phyloP scores from a whole-genome alignment of 2,329 filamentous ascomycete species.

The Eutypella sp. region DNA sequence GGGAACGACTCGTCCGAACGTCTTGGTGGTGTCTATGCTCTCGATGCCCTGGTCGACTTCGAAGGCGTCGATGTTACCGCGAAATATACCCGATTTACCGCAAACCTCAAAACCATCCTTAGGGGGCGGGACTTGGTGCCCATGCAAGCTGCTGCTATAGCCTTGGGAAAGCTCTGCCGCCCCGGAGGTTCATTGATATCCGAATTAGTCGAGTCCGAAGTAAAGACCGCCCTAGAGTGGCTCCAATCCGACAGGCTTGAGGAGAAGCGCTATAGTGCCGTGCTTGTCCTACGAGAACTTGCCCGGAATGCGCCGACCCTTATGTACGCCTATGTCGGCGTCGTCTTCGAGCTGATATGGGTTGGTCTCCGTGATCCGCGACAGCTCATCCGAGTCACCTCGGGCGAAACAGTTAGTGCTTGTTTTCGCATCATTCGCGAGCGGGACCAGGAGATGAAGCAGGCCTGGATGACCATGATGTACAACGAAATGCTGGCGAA shows the following conservation, averaged over 20 bases:
- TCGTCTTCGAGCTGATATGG: constrained; percentile 96
- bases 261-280: constrained; percentile 87
- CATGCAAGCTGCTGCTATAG: constrained; percentile 84
- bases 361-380: constrained; percentile 85
- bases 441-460: constrained; percentile 81
- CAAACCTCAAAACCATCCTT: constrained; percentile 81
- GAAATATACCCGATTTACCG: constrained; percentile 92
- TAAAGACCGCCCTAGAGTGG: constrained; percentile 95
- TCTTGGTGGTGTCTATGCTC: constrained; percentile 84
- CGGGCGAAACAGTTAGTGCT: constrained; percentile 87
- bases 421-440: constrained; percentile 95
- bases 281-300: constrained; percentile 84
- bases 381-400: constrained; percentile 85
- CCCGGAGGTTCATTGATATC: constrained; percentile 92
- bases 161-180: constrained; percentile 83
- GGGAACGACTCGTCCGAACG: constrained; percentile 83
- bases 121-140: constrained; percentile 86
- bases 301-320: constrained; percentile 90
- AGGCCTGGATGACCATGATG: constrained; percentile 85
- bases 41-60: constrained; percentile 92
- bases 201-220: constrained; percentile 92
- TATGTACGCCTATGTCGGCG: constrained; percentile 91
- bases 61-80: constrained; percentile 89
- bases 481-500: constrained; percentile 80
- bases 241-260: constrained; percentile 92